phyloP scores from a whole-genome alignment of 352 stramenopile species.

The Discostella stelligera region DNA sequence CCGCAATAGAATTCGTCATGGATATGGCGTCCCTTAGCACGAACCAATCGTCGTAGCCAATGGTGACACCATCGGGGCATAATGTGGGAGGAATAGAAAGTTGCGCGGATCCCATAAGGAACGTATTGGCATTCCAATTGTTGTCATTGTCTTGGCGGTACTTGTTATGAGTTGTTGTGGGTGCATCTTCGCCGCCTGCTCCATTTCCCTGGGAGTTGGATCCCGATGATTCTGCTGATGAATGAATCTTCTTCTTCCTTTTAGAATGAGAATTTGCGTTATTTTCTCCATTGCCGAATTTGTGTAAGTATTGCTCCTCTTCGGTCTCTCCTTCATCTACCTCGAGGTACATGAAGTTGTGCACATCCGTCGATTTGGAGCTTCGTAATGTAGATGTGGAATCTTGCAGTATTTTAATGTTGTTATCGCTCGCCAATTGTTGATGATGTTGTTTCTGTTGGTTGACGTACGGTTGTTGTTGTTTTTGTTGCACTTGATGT shows the following conservation, averaged over 20 bases:
- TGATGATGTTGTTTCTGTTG: no score
- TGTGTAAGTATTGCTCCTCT: not conserved
- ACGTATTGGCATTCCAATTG: not conserved
- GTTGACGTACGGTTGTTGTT: no score
- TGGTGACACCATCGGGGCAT: conserved; percentile 59
- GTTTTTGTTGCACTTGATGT: no score
- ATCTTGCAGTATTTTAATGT: conserved; percentile 8
- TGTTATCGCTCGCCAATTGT: not conserved
- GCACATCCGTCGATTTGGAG: conserved; percentile 8
- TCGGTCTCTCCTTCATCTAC: not conserved
- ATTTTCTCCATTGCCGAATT: no score
- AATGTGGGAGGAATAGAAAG: conserved; percentile 30
- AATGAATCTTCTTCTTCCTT: no score
- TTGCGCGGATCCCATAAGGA: not conserved
- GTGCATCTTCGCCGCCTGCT: no score
- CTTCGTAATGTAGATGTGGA: not conserved
- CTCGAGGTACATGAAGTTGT: not conserved
- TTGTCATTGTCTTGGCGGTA: no score
- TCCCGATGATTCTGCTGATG: no score
- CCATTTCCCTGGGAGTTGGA: not conserved
- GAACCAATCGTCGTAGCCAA: conserved; percentile 65
- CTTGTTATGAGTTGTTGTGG: no score
- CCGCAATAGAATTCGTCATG: conserved; percentile 63
- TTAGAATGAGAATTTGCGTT: no score
- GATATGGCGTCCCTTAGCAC: conserved; percentile 58